Percentiles rank a stretch among this genome's conserved stretches.
These are phyloP conservation scores for Sequoia sempervirens DNA, from an alignment of 75 land plant species.

Conservation along the genomic window DNA sequence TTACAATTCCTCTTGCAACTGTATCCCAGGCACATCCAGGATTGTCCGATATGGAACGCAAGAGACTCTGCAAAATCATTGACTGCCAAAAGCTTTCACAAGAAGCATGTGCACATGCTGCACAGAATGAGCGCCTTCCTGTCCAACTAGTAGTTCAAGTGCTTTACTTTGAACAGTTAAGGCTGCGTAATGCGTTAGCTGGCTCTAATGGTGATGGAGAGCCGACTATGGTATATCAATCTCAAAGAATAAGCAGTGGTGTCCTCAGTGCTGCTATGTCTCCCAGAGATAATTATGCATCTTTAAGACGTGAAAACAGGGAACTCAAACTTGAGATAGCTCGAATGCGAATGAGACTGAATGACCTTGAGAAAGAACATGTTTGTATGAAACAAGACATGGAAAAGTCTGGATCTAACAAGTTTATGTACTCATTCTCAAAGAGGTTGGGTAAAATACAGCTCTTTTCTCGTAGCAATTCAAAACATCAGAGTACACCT, in stretches of 20 bases:
- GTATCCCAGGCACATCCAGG: slow-evolving; percentile 79
- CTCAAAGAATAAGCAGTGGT: slow-evolving; percentile 69
- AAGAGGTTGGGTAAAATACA: slow-evolving; percentile 42
- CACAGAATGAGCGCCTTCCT: slow-evolving; percentile 97
- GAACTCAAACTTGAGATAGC: slow-evolving; percentile 96
- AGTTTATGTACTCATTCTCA: slow-evolving; percentile 45
- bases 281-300: slow-evolving; percentile 88
- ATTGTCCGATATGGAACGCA: slow-evolving; percentile 68
- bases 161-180: slow-evolving; percentile 88
- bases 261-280: slow-evolving; percentile 74
- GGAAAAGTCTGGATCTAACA: slow-evolving; percentile 52
- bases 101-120: slow-evolving; percentile 93
- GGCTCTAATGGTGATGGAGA: slow-evolving; percentile 42
- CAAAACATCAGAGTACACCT: slow-evolving; percentile 40
- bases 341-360: slow-evolving; percentile 80
- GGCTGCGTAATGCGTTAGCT: slow-evolving; percentile 64
- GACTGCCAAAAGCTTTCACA: slow-evolving; percentile 92
- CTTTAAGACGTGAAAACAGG: slow-evolving; percentile 87
- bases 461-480: slow-evolving; percentile 41
- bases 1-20: slow-evolving; percentile 3
- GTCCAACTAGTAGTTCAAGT: slow-evolving; percentile 88
- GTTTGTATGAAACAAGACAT: slow-evolving; percentile 77
- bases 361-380: slow-evolving; percentile 93
- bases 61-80: slow-evolving; percentile 82
- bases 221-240: slow-evolving; percentile 37